Conservation (phyloP, 1,284 basidiomycete species). For the Inonotus obliquus region DNA sequence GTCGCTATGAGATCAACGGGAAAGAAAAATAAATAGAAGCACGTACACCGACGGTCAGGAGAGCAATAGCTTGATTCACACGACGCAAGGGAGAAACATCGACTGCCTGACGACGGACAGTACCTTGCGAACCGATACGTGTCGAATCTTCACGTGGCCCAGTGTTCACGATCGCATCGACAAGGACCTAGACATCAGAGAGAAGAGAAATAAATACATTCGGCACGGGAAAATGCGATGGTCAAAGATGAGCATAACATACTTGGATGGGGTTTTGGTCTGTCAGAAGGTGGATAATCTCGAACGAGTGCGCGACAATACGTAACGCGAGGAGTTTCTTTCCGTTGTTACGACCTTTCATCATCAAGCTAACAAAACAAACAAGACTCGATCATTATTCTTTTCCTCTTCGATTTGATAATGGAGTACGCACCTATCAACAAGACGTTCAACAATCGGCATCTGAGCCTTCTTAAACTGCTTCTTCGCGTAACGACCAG, state of each 20-base stretch:
- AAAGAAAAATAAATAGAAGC: slow-evolving; percentile 3
- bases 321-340: slow-evolving; percentile 99
- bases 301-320: slow-evolving; percentile 99
- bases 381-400: neutral
- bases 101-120: slow-evolving; percentile 99
- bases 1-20: slow-evolving; percentile 12
- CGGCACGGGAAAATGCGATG: neutral
- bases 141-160: slow-evolving; percentile 99
- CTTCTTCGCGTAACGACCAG: slow-evolving; percentile 99
- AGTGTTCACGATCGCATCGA: slow-evolving; percentile 99
- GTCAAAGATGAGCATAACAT: slow-evolving; percentile 22
- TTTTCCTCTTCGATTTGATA: neutral
- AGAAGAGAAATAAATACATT: neutral
- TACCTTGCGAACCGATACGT: slow-evolving; percentile 99
- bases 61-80: slow-evolving; percentile 96
- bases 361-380: slow-evolving; percentile 76
- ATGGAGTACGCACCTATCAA: slow-evolving; percentile 75
- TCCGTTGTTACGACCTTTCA: slow-evolving; percentile 99
- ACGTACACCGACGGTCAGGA: slow-evolving; percentile 93
- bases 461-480: slow-evolving; percentile 99
- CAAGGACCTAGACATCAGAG: slow-evolving; percentile 51
- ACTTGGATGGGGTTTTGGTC: slow-evolving; percentile 99
- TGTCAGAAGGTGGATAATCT: slow-evolving; percentile 99
- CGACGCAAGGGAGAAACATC: slow-evolving; percentile 98
- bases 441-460: slow-evolving; percentile 99